phyloP scores from a whole-genome alignment of 176 grass and related monocot species.

The bread wheat (Triticum aestivum) region DNA sequence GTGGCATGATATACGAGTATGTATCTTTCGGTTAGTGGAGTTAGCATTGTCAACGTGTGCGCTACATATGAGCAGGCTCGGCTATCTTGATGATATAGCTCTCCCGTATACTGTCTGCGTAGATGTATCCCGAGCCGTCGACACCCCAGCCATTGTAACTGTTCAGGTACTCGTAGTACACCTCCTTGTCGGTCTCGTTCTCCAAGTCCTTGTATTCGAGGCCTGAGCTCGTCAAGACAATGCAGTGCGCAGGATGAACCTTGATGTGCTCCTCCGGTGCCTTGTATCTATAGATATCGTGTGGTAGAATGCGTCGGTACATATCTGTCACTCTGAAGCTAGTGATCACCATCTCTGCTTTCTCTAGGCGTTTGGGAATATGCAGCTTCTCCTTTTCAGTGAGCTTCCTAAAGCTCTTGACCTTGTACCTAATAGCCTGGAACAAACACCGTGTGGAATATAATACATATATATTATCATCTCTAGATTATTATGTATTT shows the following conservation, averaged over 20 bases:
- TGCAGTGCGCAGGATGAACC: not conserved
- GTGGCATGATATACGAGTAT: too few relatives aligned
- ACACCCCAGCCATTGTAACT: not conserved
- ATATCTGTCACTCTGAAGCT: not conserved
- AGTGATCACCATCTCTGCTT: not conserved
- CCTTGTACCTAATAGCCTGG: too few relatives aligned
- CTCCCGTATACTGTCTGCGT: not conserved
- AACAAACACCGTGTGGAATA: too few relatives aligned
- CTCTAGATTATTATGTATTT: too few relatives aligned
- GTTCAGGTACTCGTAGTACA: too few relatives aligned
- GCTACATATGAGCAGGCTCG: not conserved
- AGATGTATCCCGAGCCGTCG: not conserved
- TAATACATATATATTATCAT: too few relatives aligned
- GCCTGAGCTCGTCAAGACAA: not conserved
- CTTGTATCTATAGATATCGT: not conserved
- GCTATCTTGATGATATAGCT: not conserved
- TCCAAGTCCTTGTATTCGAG: not conserved
- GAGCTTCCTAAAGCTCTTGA: too few relatives aligned
- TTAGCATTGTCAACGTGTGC: too few relatives aligned
- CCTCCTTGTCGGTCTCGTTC: too few relatives aligned
- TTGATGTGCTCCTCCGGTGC: too few relatives aligned
- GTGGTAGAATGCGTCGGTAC: not conserved
- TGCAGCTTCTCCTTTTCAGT: too few relatives aligned
- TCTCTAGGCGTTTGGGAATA: not conserved
- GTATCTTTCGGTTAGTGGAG: too few relatives aligned